These are phyloP conservation scores for Solanum chilense DNA, from an alignment of 257 asterid species.

Conservation along the genomic window DNA sequence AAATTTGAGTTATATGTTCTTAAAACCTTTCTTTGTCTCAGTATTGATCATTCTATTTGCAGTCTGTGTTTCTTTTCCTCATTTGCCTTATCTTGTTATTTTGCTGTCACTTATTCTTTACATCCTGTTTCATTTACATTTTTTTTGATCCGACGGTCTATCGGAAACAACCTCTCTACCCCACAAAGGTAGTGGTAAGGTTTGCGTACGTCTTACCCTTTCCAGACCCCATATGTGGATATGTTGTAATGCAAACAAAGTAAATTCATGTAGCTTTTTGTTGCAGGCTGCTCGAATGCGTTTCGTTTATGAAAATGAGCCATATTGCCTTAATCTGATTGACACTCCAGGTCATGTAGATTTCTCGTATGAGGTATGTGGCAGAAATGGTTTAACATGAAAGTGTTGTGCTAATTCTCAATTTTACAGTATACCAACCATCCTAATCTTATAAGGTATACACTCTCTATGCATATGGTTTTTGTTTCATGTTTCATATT, in stretches of 20 bases:
- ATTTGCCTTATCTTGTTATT: not conserved
- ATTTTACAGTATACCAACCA: not conserved
- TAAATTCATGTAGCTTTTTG: constrained; percentile 1
- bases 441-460: not conserved
- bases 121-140: not conserved
- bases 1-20: not conserved
- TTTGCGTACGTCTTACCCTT: not conserved
- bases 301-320: constrained; percentile 43
- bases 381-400: not conserved
- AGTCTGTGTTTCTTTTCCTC: not conserved
- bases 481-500: not conserved
- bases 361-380: constrained; percentile 95
- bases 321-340: constrained; percentile 91
- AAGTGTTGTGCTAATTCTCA: not conserved
- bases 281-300: constrained; percentile 98
- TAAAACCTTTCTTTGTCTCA: not conserved
- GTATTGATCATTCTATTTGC: not conserved
- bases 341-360: constrained; percentile 99
- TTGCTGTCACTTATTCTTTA: not conserved
- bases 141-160: not conserved
- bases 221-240: not conserved
- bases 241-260: not conserved
- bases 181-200: not conserved
- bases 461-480: not conserved
- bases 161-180: not conserved